Conservation (phyloP, 768 basidiomycete species). For the Lanmaoa pseudosensibilis region DNA sequence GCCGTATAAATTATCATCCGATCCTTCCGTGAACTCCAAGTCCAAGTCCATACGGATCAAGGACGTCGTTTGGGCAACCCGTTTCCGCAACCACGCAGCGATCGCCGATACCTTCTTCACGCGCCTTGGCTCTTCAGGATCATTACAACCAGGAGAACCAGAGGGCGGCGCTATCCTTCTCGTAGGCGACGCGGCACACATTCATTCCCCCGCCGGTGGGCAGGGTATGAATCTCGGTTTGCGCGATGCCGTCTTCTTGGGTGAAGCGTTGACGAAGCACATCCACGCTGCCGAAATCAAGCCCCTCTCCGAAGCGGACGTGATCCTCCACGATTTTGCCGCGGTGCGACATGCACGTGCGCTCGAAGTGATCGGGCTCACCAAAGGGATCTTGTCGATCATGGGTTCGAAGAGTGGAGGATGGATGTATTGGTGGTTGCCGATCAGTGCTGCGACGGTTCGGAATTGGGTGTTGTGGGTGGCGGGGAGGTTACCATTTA, state of each 20-base stretch:
- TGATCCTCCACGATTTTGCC: constrained; percentile 38
- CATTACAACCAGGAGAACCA: neutral
- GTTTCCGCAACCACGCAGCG: constrained; percentile 48
- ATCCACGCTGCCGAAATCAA: constrained; percentile 18
- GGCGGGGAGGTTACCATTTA: constrained; percentile 19
- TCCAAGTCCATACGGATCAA: constrained; percentile 35
- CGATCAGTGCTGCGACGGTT: constrained; percentile 25
- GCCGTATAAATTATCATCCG: constrained; percentile 37
- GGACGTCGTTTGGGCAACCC: constrained; percentile 45
- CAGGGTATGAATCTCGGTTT: constrained; percentile 63
- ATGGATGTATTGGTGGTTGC: constrained; percentile 28
- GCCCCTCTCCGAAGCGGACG: constrained; percentile 27
- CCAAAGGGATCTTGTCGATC: constrained; percentile 36
- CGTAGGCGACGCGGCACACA: constrained; percentile 50
- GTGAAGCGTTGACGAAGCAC: constrained; percentile 41
- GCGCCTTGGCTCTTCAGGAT: constrained; percentile 22
- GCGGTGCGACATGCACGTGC: constrained; percentile 39
- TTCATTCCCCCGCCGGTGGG: constrained; percentile 56
- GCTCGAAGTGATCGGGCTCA: constrained; percentile 41
- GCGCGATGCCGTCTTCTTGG: constrained; percentile 50
- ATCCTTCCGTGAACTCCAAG: constrained; percentile 36
- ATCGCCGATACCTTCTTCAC: constrained; percentile 43
- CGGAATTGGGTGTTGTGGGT: constrained; percentile 31
- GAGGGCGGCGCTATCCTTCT: constrained; percentile 29
- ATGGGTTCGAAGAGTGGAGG: constrained; percentile 18